Percentiles rank a stretch among this genome's conserved stretches.
Conservation (phyloP, 2,329 filamentous ascomycete genomes). For the Ceratocystis papillata region DNA sequence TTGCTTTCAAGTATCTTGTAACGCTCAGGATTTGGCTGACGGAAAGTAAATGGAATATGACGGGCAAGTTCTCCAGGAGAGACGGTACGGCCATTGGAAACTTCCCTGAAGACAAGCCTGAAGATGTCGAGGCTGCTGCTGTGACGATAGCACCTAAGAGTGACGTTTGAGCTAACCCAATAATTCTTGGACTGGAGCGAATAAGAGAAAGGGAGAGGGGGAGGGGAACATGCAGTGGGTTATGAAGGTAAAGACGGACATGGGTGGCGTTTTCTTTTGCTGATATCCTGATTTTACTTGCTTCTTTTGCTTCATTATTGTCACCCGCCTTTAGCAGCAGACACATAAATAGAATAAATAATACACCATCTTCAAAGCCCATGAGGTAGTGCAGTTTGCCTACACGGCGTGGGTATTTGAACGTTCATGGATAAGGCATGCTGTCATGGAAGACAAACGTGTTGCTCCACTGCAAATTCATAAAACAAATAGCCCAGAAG, state of each 20-base stretch:
- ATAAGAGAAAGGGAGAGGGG: neutral
- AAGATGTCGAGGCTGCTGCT: slow-evolving; percentile 28
- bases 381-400: neutral
- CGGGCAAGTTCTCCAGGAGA: slow-evolving; percentile 35
- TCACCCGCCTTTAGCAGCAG: neutral
- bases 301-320: neutral
- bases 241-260: neutral
- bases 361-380: neutral
- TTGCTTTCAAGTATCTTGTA: slow-evolving; percentile 41
- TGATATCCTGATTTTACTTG: slow-evolving; percentile 2
- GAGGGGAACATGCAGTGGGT: too few species aligned
- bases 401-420: neutral
- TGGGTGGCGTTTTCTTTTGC: slow-evolving; percentile 1
- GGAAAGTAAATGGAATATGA: slow-evolving; percentile 37
- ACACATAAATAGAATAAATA: neutral
- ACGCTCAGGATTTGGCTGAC: slow-evolving; percentile 41
- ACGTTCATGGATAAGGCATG: slow-evolving; percentile 7
- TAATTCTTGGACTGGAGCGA: neutral
- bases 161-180: neutral
- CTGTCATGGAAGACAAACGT: neutral
- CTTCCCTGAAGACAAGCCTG: neutral
- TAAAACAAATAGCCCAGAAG: neutral
- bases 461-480: neutral
- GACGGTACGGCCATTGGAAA: slow-evolving; percentile 17
- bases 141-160: slow-evolving; percentile 9